A percentile compares a stretch with the other conserved stretches of the same genome.
These are phyloP conservation scores for Zangia roseola DNA, from an alignment of 768 basidiomycete genomes.

Conservation along the genomic window DNA sequence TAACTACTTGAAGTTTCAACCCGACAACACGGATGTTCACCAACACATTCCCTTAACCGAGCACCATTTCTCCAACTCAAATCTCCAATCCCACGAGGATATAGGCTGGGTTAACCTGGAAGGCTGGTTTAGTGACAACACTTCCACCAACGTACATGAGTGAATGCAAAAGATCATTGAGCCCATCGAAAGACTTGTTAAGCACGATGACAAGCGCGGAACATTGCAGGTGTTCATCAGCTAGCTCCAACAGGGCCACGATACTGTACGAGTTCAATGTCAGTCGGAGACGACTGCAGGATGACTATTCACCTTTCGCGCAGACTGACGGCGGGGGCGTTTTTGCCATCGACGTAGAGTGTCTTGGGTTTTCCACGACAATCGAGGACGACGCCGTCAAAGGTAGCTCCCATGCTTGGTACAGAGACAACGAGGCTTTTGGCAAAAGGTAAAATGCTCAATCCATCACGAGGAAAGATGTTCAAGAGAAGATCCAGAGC, in stretches of 20 bases:
- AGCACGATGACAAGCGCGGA: constrained; percentile 77
- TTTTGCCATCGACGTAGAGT: constrained; percentile 84
- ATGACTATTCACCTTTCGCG: constrained; percentile 66
- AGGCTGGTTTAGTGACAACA: constrained; percentile 79
- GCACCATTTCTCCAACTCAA: constrained; percentile 29
- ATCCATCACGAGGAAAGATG: constrained; percentile 72
- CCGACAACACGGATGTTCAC: constrained; percentile 21
- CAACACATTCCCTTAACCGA: constrained; percentile 30
- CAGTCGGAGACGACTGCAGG: constrained; percentile 5
- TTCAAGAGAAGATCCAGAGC: constrained; percentile 77
- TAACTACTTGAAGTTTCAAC: constrained; percentile 18
- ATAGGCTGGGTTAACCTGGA: constrained; percentile 71
- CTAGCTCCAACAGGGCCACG: constrained; percentile 83
- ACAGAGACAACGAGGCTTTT: constrained; percentile 73
- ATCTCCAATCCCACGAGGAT: constrained; percentile 87
- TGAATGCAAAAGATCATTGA: constrained; percentile 79
- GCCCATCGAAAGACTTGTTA: constrained; percentile 66
- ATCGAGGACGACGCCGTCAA: constrained; percentile 78
- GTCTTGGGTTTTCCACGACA: constrained; percentile 70
- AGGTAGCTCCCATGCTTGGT: constrained; percentile 63
- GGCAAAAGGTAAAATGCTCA: constrained; percentile 66
- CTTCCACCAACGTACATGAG: constrained; percentile 91
- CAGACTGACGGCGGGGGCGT: constrained; percentile 72
- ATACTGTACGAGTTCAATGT: constrained; percentile 47
- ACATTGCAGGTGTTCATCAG: constrained; percentile 80